Evolutionary conservation across 2,329 filamentous ascomycete genomes (phyloP).

Genomic region (Colletotrichum lentis): DNA sequence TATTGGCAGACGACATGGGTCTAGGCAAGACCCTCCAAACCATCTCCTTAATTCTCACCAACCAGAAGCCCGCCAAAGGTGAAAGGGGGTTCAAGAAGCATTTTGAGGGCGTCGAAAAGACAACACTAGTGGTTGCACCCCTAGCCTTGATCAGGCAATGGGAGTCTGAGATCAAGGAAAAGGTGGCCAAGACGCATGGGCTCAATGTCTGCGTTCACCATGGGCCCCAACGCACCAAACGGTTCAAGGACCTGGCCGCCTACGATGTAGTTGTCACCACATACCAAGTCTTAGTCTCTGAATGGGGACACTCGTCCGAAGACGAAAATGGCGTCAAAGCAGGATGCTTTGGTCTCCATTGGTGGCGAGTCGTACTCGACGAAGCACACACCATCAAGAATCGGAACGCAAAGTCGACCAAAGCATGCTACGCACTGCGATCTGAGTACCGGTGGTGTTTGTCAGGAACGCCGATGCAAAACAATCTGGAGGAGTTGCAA

Average conservation of each 20-base stretch:
- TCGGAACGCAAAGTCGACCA: slow-evolving; percentile 91
- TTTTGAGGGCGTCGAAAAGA: slow-evolving; percentile 74
- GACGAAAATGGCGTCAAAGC: slow-evolving; percentile 70
- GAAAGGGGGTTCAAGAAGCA: slow-evolving; percentile 71
- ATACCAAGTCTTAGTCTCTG: slow-evolving; percentile 93
- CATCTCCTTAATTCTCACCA: slow-evolving; percentile 85
- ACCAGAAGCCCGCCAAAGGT: slow-evolving; percentile 72
- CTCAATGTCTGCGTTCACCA: slow-evolving; percentile 91
- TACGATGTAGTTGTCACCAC: slow-evolving; percentile 98
- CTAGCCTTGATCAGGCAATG: slow-evolving; percentile 95
- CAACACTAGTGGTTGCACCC: slow-evolving; percentile 90
- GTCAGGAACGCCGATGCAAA: slow-evolving; percentile 97
- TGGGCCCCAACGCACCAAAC: slow-evolving; percentile 84
- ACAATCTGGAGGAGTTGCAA: slow-evolving; percentile 95
- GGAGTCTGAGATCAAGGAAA: slow-evolving; percentile 91
- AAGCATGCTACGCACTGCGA: slow-evolving; percentile 85
- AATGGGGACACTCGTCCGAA: slow-evolving; percentile 76
- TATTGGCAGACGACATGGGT: slow-evolving; percentile 97
- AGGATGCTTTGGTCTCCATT: slow-evolving; percentile 89
- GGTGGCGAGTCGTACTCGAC: slow-evolving; percentile 95
- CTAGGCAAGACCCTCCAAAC: slow-evolving; percentile 96
- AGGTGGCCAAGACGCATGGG: slow-evolving; percentile 73
- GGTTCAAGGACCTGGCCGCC: slow-evolving; percentile 75
- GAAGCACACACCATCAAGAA: slow-evolving; percentile 99
- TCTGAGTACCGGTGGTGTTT: slow-evolving; percentile 95